These are phyloP conservation scores for Globisporangium uncinulatum DNA, from an alignment of 352 stramenopile species.

Conservation along the genomic window DNA sequence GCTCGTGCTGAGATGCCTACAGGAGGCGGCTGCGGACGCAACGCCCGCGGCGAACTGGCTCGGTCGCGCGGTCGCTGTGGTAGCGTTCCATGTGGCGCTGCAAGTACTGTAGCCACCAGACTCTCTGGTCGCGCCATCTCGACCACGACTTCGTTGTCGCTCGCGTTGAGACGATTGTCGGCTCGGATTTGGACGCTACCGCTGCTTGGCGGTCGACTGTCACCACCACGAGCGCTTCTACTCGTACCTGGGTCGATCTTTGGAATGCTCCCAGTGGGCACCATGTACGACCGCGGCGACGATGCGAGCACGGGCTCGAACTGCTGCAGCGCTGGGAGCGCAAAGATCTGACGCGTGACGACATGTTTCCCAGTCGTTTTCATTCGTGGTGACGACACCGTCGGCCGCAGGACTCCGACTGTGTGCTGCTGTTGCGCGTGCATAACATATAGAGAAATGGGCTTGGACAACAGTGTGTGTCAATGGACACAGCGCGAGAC, in stretches of 20 bases:
- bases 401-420: not conserved
- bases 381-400: conserved; percentile 22
- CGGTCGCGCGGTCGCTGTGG: conserved; percentile 14
- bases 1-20: conserved; percentile 34
- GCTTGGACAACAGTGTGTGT: not conserved
- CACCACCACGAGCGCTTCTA: not conserved
- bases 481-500: too few species aligned
- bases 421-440: too few species aligned
- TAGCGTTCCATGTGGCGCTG: not conserved
- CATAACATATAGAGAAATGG: not conserved
- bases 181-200: not conserved
- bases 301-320: conserved; percentile 53
- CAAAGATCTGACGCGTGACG: conserved; percentile 33
- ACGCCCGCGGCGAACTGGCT: conserved; percentile 19
- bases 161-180: not conserved
- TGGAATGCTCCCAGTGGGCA: conserved; percentile 9
- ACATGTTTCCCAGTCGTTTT: conserved; percentile 29
- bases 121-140: not conserved
- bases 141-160: not conserved
- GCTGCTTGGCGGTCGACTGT: not conserved
- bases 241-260: conserved; percentile 10
- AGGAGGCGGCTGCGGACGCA: conserved; percentile 31
- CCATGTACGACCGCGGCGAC: conserved; percentile 28
- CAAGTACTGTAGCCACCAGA: not conserved
- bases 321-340: conserved; percentile 53